These are phyloP conservation scores for Leccinum subatratum DNA, from an alignment of 1,284 basidiomycete genomes.

Conservation along the genomic window DNA sequence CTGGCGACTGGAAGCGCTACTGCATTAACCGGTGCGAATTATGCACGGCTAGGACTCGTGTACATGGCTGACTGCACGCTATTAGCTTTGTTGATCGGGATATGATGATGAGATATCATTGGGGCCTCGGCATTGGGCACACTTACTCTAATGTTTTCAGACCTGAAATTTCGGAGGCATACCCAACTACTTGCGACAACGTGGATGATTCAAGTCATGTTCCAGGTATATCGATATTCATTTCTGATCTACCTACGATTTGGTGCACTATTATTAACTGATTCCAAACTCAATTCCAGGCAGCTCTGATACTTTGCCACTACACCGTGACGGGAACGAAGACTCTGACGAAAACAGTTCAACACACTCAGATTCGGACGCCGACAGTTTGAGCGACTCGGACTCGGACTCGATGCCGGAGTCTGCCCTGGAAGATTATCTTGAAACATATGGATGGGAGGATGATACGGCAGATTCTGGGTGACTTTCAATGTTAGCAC, in stretches of 20 bases:
- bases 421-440: not conserved
- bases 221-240: not conserved
- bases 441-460: slow-evolving; percentile 2
- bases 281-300: not conserved
- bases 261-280: not conserved
- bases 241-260: slow-evolving; percentile 1
- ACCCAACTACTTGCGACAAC: not conserved
- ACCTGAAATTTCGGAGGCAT: not conserved
- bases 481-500: not conserved
- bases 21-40: slow-evolving; percentile 3
- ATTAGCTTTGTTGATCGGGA: not conserved
- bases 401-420: not conserved
- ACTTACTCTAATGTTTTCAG: not conserved
- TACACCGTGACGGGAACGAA: not conserved
- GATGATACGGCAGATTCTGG: not conserved
- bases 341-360: not conserved
- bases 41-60: not conserved
- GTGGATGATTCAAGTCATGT: not conserved
- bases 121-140: not conserved
- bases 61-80: not conserved
- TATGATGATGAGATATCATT: slow-evolving; percentile 4
- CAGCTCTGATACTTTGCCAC: not conserved
- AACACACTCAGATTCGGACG: not conserved
- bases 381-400: not conserved
- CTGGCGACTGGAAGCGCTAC: not conserved